A percentile compares a stretch with the other conserved stretches of the same genome.
Conservation (phyloP, 768 basidiomycete species). For the Xanthoconium purpureum region DNA sequence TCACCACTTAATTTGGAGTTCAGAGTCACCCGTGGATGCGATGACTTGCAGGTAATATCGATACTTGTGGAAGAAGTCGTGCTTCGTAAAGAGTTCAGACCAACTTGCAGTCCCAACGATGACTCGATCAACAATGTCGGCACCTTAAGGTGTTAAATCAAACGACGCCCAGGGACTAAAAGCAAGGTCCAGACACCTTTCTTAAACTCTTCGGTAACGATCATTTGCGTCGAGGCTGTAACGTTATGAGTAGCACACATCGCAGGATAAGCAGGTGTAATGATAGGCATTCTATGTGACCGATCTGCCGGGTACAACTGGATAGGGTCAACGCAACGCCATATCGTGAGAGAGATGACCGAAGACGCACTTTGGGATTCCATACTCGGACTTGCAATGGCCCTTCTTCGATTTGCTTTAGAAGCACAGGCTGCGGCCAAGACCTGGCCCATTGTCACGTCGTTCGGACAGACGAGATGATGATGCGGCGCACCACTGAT, state of each 20-base stretch:
- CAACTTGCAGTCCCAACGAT: conserved; percentile 80
- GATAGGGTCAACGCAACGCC: background rate
- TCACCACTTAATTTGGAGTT: conserved; percentile 93
- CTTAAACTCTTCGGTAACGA: conserved; percentile 95
- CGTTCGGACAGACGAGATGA: background rate
- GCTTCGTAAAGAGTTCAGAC: conserved; percentile 92
- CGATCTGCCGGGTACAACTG: conserved; percentile 89
- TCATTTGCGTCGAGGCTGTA: conserved; percentile 90
- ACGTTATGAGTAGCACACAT: conserved; percentile 99
- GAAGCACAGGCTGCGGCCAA: conserved; percentile 97
- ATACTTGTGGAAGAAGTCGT: conserved; percentile 97
- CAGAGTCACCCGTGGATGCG: conserved; percentile 79
- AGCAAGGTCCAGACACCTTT: conserved; percentile 50
- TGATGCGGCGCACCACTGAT: conserved; percentile 76
- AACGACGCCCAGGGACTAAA: background rate
- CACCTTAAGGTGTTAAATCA: conserved; percentile 50
- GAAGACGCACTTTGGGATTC: conserved; percentile 80
- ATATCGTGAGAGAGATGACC: too few species aligned
- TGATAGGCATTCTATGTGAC: conserved; percentile 98
- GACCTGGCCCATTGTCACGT: conserved; percentile 52
- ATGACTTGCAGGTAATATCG: conserved; percentile 95
- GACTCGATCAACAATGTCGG: conserved; percentile 91
- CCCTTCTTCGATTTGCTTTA: conserved; percentile 96
- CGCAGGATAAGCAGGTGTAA: conserved; percentile 97
- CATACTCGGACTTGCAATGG: conserved; percentile 91